phyloP scores from a whole-genome alignment of 1,284 basidiomycete species.

The Cryptococcus hybrid region DNA sequence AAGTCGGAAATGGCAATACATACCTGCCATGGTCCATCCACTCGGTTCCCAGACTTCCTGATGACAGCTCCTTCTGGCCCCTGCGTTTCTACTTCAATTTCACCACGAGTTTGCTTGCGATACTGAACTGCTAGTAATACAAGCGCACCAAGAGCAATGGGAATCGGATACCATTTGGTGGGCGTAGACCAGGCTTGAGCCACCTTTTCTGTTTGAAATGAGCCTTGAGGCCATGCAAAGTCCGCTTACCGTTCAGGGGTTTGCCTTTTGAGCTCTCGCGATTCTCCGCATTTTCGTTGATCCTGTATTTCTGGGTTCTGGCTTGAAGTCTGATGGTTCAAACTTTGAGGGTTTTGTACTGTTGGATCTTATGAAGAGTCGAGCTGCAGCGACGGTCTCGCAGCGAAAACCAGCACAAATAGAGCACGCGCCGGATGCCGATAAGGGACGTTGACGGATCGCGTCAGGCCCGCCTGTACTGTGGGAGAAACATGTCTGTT shows the following conservation, averaged over 20 bases:
- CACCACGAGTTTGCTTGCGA: constrained; percentile 36
- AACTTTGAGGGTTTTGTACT: background rate
- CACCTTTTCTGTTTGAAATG: constrained; percentile 36
- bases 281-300: background rate
- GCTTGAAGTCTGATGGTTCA: background rate
- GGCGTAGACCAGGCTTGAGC: constrained; percentile 82
- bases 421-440: no score
- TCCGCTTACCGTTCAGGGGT: constrained; percentile 11
- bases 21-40: constrained; percentile 79
- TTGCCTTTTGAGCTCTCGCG: background rate
- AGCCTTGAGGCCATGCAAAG: background rate
- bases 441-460: no score
- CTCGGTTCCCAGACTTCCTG: constrained; percentile 57
- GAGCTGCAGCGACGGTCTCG: background rate
- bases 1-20: constrained; percentile 32
- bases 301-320: background rate
- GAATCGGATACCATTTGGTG: constrained; percentile 94
- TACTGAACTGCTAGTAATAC: constrained; percentile 81
- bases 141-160: constrained; percentile 84
- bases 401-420: no score
- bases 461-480: no score
- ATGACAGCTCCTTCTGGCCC: constrained; percentile 68
- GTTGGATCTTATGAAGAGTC: background rate
- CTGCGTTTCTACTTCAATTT: constrained; percentile 43
- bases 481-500: no score